A percentile compares a stretch with the other conserved stretches of the same genome.
Evolutionary conservation across 306 rosid genomes (phyloP).

Genomic region (Cicer pinnatifidum): DNA sequence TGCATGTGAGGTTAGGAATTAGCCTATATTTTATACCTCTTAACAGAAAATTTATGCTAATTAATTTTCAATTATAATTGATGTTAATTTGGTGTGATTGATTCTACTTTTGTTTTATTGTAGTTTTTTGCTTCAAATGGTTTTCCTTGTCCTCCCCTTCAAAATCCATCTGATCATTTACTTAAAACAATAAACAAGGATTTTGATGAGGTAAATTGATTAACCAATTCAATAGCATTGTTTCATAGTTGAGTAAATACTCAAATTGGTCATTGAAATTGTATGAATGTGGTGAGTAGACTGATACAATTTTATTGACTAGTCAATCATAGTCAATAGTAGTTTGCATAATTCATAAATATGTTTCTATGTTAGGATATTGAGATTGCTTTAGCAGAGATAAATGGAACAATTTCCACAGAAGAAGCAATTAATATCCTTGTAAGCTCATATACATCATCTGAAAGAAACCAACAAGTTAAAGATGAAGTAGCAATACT

Average conservation of each 20-base stretch:
- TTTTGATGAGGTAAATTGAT: constrained; percentile 59
- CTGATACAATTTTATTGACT: too few species aligned
- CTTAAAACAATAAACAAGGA: constrained; percentile 79
- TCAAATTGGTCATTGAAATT: too few species aligned
- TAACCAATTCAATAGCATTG: background rate
- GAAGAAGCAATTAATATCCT: constrained; percentile 46
- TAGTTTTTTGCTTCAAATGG: constrained; percentile 73
- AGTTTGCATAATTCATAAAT: background rate
- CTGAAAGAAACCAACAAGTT: constrained; percentile 45
- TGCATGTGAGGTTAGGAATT: constrained; percentile 56
- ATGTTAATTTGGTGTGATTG: background rate
- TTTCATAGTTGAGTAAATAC: too few species aligned
- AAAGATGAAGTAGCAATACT: constrained; percentile 37
- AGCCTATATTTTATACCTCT: too few species aligned
- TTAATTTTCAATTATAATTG: background rate
- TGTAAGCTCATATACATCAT: constrained; percentile 42
- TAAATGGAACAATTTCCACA: constrained; percentile 23
- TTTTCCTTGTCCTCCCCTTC: constrained; percentile 69
- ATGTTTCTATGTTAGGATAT: constrained; percentile 44
- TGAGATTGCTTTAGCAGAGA: constrained; percentile 45
- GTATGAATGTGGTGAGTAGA: too few species aligned
- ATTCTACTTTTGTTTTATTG: constrained; percentile 2
- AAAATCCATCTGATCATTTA: constrained; percentile 77
- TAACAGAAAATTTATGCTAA: background rate
- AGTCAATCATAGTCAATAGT: background rate